Conservation (phyloP, 352 stramenopile species). For the Halophytophthora batemanensis region DNA sequence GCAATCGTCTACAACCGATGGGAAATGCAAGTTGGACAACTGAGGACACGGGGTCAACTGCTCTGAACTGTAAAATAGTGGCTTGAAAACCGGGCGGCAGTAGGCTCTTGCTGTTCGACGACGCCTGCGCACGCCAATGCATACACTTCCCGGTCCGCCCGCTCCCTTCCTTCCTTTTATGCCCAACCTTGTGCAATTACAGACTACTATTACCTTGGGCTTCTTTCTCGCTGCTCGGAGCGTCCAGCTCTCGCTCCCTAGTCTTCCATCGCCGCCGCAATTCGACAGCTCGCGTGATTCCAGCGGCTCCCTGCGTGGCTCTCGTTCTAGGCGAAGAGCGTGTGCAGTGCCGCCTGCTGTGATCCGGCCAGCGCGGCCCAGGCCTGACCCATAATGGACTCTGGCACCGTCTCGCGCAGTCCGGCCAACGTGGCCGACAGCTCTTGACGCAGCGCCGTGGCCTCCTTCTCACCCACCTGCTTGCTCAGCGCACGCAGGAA, state of each 20-base stretch:
- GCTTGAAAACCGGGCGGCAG: too few relatives aligned
- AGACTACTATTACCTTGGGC: constrained; percentile 18
- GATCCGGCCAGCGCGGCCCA: constrained; percentile 46
- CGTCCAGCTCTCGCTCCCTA: constrained; percentile 9
- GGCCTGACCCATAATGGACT: constrained; percentile 50
- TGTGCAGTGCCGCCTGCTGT: constrained; percentile 62
- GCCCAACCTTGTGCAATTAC: neutral
- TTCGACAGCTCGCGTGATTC: too few relatives aligned
- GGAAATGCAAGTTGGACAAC: too few relatives aligned
- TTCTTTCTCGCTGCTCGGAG: neutral
- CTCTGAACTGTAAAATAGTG: too few relatives aligned
- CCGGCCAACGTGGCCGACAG: constrained; percentile 44
- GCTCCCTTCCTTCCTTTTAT: neutral
- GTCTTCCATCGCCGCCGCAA: constrained; percentile 3
- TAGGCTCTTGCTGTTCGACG: too few relatives aligned
- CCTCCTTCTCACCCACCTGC: constrained; percentile 45
- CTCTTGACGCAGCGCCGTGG: constrained; percentile 31
- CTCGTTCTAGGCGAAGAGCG: constrained; percentile 52
- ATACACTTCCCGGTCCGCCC: too few relatives aligned
- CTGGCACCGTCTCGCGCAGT: constrained; percentile 51
- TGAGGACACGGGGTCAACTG: too few relatives aligned
- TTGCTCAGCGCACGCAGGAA: constrained; percentile 36
- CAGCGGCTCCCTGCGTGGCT: too few relatives aligned
- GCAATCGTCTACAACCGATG: too few relatives aligned
- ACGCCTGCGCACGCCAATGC: too few relatives aligned